Conservation (phyloP, 495 filamentous ascomycete genomes). For the Hypoxylon fragiforme region DNA sequence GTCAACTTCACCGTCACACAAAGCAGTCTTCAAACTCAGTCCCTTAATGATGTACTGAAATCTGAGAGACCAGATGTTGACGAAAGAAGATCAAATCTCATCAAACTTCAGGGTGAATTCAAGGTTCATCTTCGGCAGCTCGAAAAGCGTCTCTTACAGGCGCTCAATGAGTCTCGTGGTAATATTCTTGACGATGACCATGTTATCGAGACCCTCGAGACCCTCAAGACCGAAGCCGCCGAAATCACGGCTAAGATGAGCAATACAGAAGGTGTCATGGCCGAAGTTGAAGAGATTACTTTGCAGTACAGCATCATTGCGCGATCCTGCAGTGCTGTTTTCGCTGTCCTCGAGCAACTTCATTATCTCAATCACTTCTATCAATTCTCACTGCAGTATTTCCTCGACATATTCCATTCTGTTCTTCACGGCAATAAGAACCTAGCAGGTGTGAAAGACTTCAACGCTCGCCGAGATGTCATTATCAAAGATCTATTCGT, state of each 20-base stretch:
- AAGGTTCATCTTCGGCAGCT: slow-evolving; percentile 93
- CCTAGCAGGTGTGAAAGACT: slow-evolving; percentile 70
- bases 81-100: slow-evolving; percentile 89
- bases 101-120: slow-evolving; percentile 99
- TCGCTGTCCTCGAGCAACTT: slow-evolving; percentile 93
- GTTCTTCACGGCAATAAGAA: slow-evolving; percentile 83
- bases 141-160: slow-evolving; percentile 92
- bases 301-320: slow-evolving; percentile 91
- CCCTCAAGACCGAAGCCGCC: slow-evolving; percentile 93
- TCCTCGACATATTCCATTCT: slow-evolving; percentile 93
- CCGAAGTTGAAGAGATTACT: slow-evolving; percentile 93
- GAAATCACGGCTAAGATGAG: slow-evolving; percentile 95
- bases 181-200: slow-evolving; percentile 98
- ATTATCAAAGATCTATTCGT: slow-evolving; percentile 90
- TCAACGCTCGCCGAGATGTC: slow-evolving; percentile 76
- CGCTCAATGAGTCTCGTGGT: slow-evolving; percentile 93
- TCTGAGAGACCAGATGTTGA: slow-evolving; percentile 98
- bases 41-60: slow-evolving; percentile 93
- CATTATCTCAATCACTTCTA: slow-evolving; percentile 99
- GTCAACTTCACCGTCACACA: slow-evolving; percentile 99
- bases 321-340: slow-evolving; percentile 91
- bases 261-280: slow-evolving; percentile 97
- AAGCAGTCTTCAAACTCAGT: slow-evolving; percentile 97
- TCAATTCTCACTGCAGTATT: slow-evolving; percentile 98
- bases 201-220: slow-evolving; percentile 97